Evolutionary conservation across 164 flowering plant species (phyloP), one percentile per base, ranked within the genome.

Genomic region (Magnolia changhungtana): DNA sequence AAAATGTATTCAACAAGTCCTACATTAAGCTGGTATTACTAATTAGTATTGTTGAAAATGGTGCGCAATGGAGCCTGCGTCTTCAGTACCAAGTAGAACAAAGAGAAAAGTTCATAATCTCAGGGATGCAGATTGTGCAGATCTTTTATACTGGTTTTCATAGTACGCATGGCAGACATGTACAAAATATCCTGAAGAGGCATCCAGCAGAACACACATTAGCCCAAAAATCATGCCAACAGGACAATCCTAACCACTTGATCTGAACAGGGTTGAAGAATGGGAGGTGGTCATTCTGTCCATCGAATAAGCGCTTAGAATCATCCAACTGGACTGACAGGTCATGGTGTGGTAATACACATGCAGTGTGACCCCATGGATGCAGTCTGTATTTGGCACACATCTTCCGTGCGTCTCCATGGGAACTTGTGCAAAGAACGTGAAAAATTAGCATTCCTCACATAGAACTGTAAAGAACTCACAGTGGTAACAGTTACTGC

Each of bases 401-500:
- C 51, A 71, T 2, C 16, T 55, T 55, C 61, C 61, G 10, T 4
- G 18, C 4, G 61, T 16, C 18, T 55, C 18, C 61, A 16, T 52
- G 13, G 18, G 18, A 55, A 11, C 61, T 55, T 55, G 61, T 55
- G 13, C 13, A 55, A 55, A 11, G 4, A 55, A 11, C 2, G 1
- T 11, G 18, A 10, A 24, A 4, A 59, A 23, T 21, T 21, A 10
- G 20, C 21, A 18, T 45, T 52, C 59, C 21, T 55, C 61, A 11
- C 0, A 37, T 29, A 21, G 58, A 2, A 20, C 20, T 21, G 23
- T 8, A 70, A 6, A 23, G 73, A 72, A 86, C 98, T 87, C 84
- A 94, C 99, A 31, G 97, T 94, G 73, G 96, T 90, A 61, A 96
- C 92, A 37, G 98, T 94, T 8, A 96, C 92, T 31, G 97, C 89